Base-by-base conservation (phyloP, 2,329 filamentous ascomycete species). In the Leptosphaerulina australis region DNA sequence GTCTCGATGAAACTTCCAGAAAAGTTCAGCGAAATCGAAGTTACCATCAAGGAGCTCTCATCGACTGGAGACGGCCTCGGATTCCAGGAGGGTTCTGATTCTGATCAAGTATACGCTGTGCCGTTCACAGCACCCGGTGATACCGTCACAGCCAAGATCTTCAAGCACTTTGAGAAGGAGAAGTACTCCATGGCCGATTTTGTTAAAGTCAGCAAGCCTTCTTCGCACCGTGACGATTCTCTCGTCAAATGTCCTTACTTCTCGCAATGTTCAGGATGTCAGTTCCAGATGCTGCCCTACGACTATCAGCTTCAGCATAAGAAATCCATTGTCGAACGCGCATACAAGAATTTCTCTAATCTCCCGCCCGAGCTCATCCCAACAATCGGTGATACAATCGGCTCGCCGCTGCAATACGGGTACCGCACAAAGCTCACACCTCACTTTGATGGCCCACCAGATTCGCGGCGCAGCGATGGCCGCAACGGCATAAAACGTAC, bases 381-480 rank as follows among this genome's bases (percentile, higher is more conserved):
- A 2, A 68, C 81, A 2, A 82, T 97, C 47, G 83, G 81, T 39
- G 88, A 95, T 58, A 99, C 94, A 7, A 91, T 97, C 64, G 89
- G 88, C 37, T 96, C 90, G 31, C 94, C 94, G 2, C 74, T 96
- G 55, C 87, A 96, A 74, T 97, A 95, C 73, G 89, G 88, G 48
- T 99, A 99, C 78, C 85, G 94, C 44, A 99, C 94, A 15, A 99
- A 99, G 76, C 81, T 99, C 59, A 99, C 94, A 14, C 94, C 94
- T 21, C 94, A 99, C 74, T 99, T 97, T 69, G 88, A 96, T 68
- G 88, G 85, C 0, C 90, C 91, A 1, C 83, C 84, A 18, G 73
- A 76, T 49, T 70, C 79, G 64, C 64, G 74, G 66, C 47, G 76
- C 62, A 67, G 78, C 62, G 74, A 79, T 54, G 75, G 76, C 50